phyloP scores from a whole-genome alignment of 371 early-diverging fungal species.

The Rhizopus arrhizus region DNA sequence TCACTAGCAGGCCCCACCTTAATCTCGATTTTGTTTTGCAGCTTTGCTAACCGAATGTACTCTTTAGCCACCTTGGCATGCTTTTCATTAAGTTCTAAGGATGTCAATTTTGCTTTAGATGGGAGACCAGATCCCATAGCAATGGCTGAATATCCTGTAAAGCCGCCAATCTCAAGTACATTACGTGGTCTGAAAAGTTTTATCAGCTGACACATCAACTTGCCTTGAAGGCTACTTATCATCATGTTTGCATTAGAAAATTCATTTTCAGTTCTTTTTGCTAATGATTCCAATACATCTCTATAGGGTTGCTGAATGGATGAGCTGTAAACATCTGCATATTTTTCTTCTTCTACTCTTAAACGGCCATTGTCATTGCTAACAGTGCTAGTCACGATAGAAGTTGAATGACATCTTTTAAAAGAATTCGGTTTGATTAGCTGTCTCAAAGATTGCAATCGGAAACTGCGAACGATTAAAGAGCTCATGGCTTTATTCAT shows the following conservation, averaged over 20 bases:
- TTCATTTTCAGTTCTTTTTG: conserved; percentile 25
- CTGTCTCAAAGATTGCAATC: too few relatives aligned
- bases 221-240: conserved; percentile 46
- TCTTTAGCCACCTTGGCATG: conserved; percentile 44
- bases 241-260: conserved; percentile 48
- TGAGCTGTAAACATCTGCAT: conserved; percentile 26
- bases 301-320: conserved; percentile 19
- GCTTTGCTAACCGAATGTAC: conserved; percentile 29
- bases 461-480: too few relatives aligned
- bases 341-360: conserved; percentile 32
- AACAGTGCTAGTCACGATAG: conserved; percentile 2
- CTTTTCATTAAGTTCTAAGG: conserved; percentile 50
- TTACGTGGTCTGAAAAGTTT: conserved; percentile 35
- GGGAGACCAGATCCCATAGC: conserved; percentile 63
- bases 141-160: conserved; percentile 62
- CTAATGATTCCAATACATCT: conserved; percentile 11
- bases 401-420: conserved; percentile 27
- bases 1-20: conserved; percentile 34
- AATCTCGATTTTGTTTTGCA: conserved; percentile 26
- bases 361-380: conserved; percentile 22
- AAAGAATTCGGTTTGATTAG: not conserved
- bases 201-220: conserved; percentile 44
- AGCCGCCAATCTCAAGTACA: conserved; percentile 65
- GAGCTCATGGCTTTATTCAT: too few relatives aligned
- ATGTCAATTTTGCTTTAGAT: conserved; percentile 30